Evolutionary conservation across 495 filamentous ascomycete species (phyloP).

Genomic region (Cladorrhinum samala): DNA sequence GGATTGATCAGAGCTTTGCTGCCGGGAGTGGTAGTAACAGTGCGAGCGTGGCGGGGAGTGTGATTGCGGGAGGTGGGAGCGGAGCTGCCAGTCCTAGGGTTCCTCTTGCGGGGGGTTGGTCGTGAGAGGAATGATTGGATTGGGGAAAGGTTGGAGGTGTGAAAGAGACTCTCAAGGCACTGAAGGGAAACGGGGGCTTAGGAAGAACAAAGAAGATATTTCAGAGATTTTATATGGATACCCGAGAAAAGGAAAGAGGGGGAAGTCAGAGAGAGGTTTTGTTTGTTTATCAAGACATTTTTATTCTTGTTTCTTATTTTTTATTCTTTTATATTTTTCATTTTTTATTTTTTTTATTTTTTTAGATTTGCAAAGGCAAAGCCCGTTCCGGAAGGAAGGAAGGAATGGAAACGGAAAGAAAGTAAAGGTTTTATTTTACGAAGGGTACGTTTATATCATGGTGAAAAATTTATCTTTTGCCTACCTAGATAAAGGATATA

Average conservation of each 20-base stretch:
- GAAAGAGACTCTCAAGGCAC: no score
- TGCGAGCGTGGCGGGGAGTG: conserved; percentile 14
- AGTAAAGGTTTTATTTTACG: background rate
- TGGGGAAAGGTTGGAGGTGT: no score
- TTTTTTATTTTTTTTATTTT: background rate
- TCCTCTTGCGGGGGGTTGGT: background rate
- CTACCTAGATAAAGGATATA: no score
- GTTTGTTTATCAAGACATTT: background rate
- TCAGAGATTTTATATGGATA: background rate
- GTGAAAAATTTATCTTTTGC: no score
- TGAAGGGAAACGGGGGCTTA: background rate
- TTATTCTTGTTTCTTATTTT: background rate
- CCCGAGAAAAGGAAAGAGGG: background rate
- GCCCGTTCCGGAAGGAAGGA: background rate
- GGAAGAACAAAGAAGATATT: background rate
- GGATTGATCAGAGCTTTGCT: conserved; percentile 55
- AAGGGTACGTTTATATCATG: no score
- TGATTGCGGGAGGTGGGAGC: conserved; percentile 5
- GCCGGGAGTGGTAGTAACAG: conserved; percentile 13
- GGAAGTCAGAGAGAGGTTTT: background rate
- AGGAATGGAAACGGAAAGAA: background rate
- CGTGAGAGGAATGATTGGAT: no score
- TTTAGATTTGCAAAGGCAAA: background rate
- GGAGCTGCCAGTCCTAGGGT: conserved; percentile 12
- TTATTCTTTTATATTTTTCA: background rate